phyloP scores from a whole-genome alignment of 75 land plant species.

The Chamaecyparis obtusa region DNA sequence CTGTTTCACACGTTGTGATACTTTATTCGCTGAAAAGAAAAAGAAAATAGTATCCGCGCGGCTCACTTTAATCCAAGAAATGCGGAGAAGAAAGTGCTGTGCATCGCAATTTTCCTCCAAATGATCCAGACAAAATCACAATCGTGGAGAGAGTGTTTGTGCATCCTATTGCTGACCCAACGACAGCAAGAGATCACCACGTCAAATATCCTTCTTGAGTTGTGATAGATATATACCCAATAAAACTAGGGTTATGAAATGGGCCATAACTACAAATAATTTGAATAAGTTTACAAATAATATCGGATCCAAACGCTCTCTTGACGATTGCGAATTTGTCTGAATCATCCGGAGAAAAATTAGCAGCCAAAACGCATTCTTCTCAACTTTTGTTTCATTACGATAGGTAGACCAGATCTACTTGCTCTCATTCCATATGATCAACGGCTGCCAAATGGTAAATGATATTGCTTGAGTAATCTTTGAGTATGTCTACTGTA shows the following conservation, averaged over 20 bases:
- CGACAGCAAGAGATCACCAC: too few relatives aligned
- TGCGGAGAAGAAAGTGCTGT: too few relatives aligned
- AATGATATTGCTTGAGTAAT: constrained; percentile 41
- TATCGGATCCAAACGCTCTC: constrained; percentile 49
- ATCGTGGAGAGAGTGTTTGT: too few relatives aligned
- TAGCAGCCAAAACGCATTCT: constrained; percentile 23
- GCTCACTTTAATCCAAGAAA: constrained; percentile 4
- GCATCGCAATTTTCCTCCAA: too few relatives aligned
- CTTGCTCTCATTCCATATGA: constrained; percentile 39
- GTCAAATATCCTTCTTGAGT: too few relatives aligned
- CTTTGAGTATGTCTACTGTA: constrained; percentile 24
- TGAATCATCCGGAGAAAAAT: constrained; percentile 60
- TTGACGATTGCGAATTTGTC: constrained; percentile 55
- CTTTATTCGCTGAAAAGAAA: too few relatives aligned
- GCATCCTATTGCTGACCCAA: too few relatives aligned
- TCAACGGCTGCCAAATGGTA: constrained; percentile 49
- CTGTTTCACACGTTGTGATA: too few relatives aligned
- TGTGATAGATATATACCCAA: too few relatives aligned
- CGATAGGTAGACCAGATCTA: not conserved
- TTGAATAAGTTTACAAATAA: constrained; percentile 41
- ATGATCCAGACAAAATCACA: not conserved
- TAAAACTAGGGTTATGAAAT: too few relatives aligned
- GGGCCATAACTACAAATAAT: too few relatives aligned
- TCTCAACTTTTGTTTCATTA: too few relatives aligned
- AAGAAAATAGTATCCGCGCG: constrained; percentile 29